Evolutionary conservation across 495 filamentous ascomycete genomes (phyloP).

Genomic region (Aspergillus diversus): DNA sequence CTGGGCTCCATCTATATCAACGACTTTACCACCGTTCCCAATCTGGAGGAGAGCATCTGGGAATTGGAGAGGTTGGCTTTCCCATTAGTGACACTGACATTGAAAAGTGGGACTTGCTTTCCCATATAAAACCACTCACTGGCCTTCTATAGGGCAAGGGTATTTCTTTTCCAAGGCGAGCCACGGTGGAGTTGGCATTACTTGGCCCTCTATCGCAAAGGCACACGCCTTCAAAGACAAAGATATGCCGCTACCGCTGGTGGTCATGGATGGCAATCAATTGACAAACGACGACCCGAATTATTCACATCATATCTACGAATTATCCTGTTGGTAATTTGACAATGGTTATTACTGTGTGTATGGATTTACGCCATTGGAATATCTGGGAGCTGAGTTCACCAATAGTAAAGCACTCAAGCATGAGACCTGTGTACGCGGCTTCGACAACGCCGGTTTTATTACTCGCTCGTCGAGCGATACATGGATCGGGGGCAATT

Average conservation of each 20-base stretch:
- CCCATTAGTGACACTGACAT: constrained; percentile 77
- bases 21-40: constrained; percentile 73
- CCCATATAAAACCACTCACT: background rate
- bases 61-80: constrained; percentile 69
- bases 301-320: constrained; percentile 63
- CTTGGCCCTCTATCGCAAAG: constrained; percentile 81
- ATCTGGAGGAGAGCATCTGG: constrained; percentile 67
- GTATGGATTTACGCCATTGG: constrained; percentile 43
- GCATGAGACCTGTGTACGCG: constrained; percentile 37
- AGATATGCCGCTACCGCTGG: constrained; percentile 72
- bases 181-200: constrained; percentile 73
- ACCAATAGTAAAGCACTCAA: constrained; percentile 31
- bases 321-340: constrained; percentile 53
- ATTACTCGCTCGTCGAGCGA: constrained; percentile 47
- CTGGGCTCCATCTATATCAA: constrained; percentile 77
- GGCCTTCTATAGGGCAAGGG: constrained; percentile 47
- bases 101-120: constrained; percentile 30
- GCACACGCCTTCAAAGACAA: constrained; percentile 62
- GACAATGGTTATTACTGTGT: constrained; percentile 48
- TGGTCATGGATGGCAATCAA: constrained; percentile 73
- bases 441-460: constrained; percentile 56
- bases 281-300: constrained; percentile 55
- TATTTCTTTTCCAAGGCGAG: constrained; percentile 75
- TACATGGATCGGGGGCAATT: constrained; percentile 18
- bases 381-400: constrained; percentile 49